Base-by-base conservation (phyloP, 495 filamentous ascomycete species). In the Penicillium chermesinum region DNA sequence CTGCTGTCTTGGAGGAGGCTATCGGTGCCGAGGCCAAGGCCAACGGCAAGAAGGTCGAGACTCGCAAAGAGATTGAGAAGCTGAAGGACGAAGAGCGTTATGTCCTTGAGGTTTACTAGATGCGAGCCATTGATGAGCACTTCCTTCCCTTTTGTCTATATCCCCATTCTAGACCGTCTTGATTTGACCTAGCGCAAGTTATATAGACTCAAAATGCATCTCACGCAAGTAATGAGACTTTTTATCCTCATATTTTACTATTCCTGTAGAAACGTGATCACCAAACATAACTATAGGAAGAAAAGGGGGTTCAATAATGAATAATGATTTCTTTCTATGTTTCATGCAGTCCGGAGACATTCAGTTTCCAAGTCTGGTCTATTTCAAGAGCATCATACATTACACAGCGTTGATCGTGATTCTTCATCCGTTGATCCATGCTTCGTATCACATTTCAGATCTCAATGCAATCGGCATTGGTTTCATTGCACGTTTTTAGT, bases 41-140 rank as follows among this genome's bases (percentile, higher is more conserved):
- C 44, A 67, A 66, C 30, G 81, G 83, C 20, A 85, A 82, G 73
- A 96, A 88, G 81, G 79, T 93, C 34, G 89, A 95, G 58, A 73
- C 84, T n/a, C 76, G 73, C 55, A 93, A 89, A 78, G 91, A 95
- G 78, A 95, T 97, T 66, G 91, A 98, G 72, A 81, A 83, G 73
- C 70, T 97, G 52, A 98, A 98, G 84, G 93, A 98, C 67, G 83
- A 86, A 51, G 79, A 84, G 57, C 80, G 91, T 62, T 98, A 97
- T 71, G 91, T 98, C 50, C 73, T 98, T 38, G 93, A 98, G 77
- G 93, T 96, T 16, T 95, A 96, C 66, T 95, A 89, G 52, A 50
- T 34, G 30, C 8, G 25, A 37, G 33, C 21, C 34, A 52, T 49
- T 52, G 41, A 62, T 38, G 57, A 58, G n/a, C 45, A 48, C 22